Evolutionary conservation across 805 yeast genomes (phyloP), one percentile per base, ranked within the genome.

Genomic region (Kodamaea kaohsiungensis): DNA sequence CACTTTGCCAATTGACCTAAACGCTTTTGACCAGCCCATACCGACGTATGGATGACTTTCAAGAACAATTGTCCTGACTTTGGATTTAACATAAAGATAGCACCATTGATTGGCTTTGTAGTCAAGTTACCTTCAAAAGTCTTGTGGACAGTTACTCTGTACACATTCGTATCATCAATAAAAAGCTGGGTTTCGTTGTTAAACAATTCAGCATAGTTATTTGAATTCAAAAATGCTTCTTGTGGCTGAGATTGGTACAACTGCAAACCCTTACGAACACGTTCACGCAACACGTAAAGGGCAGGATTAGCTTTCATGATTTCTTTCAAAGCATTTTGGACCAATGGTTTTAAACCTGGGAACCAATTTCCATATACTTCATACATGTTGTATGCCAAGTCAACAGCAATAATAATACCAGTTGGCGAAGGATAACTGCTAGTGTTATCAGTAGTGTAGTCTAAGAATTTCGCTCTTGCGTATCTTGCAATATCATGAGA

Each of bases 281-380:
- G 84, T 71, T 95, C 99, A 47, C 99, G 80, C 48, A 95, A 77
- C 27, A 93, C 98, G 67, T 86, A 88, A 42, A 95, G 70, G 0
- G 98, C 96, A 0, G 99, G 98, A 64, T 93, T 95, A 1, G 95
- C 88, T 65, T 90, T 91, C 97, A 92, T 89, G 46, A 95, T 89
- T 38, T 95, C 93, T 58, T 84, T 81, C 96, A 95, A 86, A 12
- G 98, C 96, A 64, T 87, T 90, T 65, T 89, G 96, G 75, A 95
- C 77, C 63, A 95, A 76, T 2, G 91, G 91, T 69, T 95, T 95
- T 71, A 93, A 73, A 0, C 98, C 98, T 2, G 96, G 93, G 73
- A 95, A 89, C 99, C 99, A 95, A 63, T 90, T 91, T 33, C 99
- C 99, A 70, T 91, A 95, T 0, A 96, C 92, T 69, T 91, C 98